Evolutionary conservation across 106 monocot species (phyloP), one percentile per base, ranked within the genome.

Genomic region (Triglochin maritima): DNA sequence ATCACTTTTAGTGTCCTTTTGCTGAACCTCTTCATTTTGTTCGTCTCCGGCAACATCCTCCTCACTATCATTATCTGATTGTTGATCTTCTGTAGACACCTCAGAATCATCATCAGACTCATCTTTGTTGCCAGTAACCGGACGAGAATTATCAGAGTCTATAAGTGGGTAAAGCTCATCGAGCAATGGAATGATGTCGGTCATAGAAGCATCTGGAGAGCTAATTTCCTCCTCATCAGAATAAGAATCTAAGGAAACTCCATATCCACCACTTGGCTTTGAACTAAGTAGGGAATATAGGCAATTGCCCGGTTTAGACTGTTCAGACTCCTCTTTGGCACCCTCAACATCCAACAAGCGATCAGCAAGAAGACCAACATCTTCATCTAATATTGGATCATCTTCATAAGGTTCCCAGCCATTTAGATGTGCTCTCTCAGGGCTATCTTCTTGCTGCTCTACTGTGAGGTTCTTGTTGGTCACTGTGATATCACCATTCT

Each of bases 131-230:
- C 45, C 70, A 9, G 58, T 64, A 48, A 60, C 74, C 64, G 64
- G 65, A 7, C 67, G 78, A 71, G 75, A 80, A 70, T 57, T 49
- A 50, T 77, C 79, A 69, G 65, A 71, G 62, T 89, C 79, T n/a
- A 87, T 67, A 62, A 90, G 79, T 47, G 90, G 90, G 71, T 90
- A 85, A 63, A 95, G 81, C 57, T 90, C 85, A 60, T 90, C 82
- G 66, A 87, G 90, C 77, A 85, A 83, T 5, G 95, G 90, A 60
- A 80, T 57, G 41, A 85, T 76, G 46, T 87, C 89, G 8, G 85
- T 57, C 71, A 85, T 81, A 13, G 93, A 86, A 48, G 81, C 75
- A 81, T 83, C 81, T 44, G 82, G 78, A 63, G 85, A 29, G 29
- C 29, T 86, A 17, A 77, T 81, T 57, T 83, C 83, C 16, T 78